phyloP scores from a whole-genome alignment of 176 grass and related monocot genomes.

The Aegilops speltoides region DNA sequence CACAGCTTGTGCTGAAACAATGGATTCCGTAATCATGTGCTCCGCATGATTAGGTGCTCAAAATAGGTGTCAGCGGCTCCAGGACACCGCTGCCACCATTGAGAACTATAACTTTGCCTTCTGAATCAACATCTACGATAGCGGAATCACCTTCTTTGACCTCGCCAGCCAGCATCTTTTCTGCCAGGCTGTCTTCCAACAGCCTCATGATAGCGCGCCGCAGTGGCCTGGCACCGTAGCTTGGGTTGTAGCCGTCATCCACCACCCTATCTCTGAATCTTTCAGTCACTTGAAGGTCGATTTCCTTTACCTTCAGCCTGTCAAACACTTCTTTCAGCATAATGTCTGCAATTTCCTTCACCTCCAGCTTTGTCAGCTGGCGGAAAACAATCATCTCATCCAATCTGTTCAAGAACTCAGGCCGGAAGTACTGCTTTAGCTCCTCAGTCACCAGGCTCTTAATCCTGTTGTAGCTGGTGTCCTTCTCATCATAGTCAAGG shows the following conservation, averaged over 20 bases:
- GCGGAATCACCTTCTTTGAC: conserved; percentile 68
- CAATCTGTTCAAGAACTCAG: conserved; percentile 89
- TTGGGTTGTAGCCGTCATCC: conserved; percentile 92
- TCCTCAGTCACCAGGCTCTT: conserved; percentile 95
- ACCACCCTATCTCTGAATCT: conserved; percentile 89
- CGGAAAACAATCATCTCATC: conserved; percentile 99
- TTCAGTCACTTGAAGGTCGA: conserved; percentile 87
- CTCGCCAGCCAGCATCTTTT: conserved; percentile 88
- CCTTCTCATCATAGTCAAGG: conserved; percentile 84
- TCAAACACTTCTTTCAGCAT: conserved; percentile 98
- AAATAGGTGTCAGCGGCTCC: conserved; percentile 42
- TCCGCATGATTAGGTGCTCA: conserved; percentile 36
- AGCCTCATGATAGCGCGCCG: conserved; percentile 93
- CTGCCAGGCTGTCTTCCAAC: conserved; percentile 89
- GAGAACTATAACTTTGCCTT: conserved; percentile 45
- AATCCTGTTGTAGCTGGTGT: conserved; percentile 90
- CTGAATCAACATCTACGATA: conserved; percentile 6
- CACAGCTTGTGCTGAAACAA: background rate
- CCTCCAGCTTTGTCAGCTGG: conserved; percentile 93
- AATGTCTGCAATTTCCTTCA: conserved; percentile 97
- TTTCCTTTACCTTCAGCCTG: conserved; percentile 84
- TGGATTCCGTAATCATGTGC: background rate
- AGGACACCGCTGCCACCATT: conserved; percentile 57
- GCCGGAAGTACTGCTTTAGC: conserved; percentile 92
- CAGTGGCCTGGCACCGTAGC: conserved; percentile 87